Evolutionary conservation across 2,329 filamentous ascomycete genomes (phyloP).

Genomic region (Erysiphe pulchra): DNA sequence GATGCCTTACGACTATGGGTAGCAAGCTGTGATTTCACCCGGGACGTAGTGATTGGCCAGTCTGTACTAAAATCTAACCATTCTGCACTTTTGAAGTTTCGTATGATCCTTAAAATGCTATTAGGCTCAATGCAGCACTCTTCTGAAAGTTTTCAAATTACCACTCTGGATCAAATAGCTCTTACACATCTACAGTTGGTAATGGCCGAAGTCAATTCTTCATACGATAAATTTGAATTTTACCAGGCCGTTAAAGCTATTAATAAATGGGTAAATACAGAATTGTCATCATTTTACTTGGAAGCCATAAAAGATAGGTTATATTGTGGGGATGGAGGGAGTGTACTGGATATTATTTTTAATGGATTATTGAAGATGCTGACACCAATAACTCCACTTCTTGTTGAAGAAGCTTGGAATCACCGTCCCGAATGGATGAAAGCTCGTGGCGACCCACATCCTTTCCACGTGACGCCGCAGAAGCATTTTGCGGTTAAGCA

Average conservation of each 20-base stretch:
- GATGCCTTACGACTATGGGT: conserved; percentile 81
- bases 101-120: conserved; percentile 74
- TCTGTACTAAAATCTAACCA: conserved; percentile 55
- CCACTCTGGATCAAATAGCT: conserved; percentile 46
- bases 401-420: conserved; percentile 76
- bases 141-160: conserved; percentile 22
- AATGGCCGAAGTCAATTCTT: conserved; percentile 34
- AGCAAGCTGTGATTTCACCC: conserved; percentile 74
- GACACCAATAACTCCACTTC: conserved; percentile 51
- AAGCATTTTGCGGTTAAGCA: conserved; percentile 4
- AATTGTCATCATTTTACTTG: conserved; percentile 83
- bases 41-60: conserved; percentile 61
- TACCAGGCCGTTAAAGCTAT: conserved; percentile 48
- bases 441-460: conserved; percentile 15
- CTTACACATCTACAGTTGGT: conserved; percentile 45
- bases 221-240: conserved; percentile 54
- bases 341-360: conserved; percentile 40
- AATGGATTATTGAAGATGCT: conserved; percentile 53
- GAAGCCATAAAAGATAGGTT: conserved; percentile 78
- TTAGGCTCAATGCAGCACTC: conserved; percentile 40
- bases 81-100: conserved; percentile 57
- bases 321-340: conserved; percentile 54
- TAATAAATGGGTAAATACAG: conserved; percentile 57
- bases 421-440: conserved; percentile 42
- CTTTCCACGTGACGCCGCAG: conserved; percentile 15